Base-by-base conservation (phyloP, 108 stramenopile genomes). In the Cyclotella kingstonii region DNA sequence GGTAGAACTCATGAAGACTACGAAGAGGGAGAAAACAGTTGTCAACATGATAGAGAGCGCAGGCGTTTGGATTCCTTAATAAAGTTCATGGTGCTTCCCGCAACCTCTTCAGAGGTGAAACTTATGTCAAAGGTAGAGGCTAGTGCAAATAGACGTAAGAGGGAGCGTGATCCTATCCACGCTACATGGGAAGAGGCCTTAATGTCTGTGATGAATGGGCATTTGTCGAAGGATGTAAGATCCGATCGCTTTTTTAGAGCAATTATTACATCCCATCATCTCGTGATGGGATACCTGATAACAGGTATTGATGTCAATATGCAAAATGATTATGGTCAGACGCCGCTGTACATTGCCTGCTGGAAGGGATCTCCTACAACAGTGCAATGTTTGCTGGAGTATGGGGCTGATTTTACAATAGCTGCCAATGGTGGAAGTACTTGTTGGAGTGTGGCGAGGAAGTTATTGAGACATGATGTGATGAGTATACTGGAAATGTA, bases 311-410 rank as follows among this genome's bases (percentile, higher is more conserved):
- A 93, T 64, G 58, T 93, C 29, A 56, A 88, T 54, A 36, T 56
- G 17, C 66, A 51, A 34, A 88, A 91, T 58, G 83, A 83, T 34
- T 93, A 89, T 47, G 85, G 85, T 3, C 91, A 93, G 43, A 81
- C 85, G 5, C 73, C 84, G 2, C 45, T 93, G 49, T 93, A 88
- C 72, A 56, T 90, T 27, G 81, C 84, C 7, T 80, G 76, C 25
- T 89, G 84, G 87, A 69, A 60, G 31, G 86, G 86, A 11, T 68
- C 79, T 54, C 22, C 46, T 5, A 45, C 53, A 0, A 63, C 80
- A 29, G 75, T 83, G 6, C 8, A 68, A 28, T 33, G 62, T 46
- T 54, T 92, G 14, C 54, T 92, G 25, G 57, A 85, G 12, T 78
- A 61, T 63, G 87, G 87, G 6, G 85, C 84, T 22, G 80, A 82